Conservation (phyloP, 2,329 filamentous ascomycete genomes). For the Hymenotorrendiella dingleyae region DNA sequence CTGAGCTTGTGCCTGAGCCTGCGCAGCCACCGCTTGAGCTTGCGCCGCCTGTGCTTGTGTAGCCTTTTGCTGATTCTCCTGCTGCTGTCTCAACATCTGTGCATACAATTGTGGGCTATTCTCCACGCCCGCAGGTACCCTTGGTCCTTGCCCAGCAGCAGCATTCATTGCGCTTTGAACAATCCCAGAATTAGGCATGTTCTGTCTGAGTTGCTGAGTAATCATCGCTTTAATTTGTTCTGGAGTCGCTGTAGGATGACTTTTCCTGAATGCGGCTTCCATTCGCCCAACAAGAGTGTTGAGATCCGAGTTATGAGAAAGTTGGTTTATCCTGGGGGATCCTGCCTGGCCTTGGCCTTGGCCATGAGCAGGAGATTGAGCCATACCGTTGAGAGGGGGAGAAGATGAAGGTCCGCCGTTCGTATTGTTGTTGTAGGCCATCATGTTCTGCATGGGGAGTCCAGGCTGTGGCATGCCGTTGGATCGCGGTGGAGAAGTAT, state of each 20-base stretch:
- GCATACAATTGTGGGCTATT: constrained; percentile 42
- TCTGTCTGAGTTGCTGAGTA: constrained; percentile 34
- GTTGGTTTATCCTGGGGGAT: constrained; percentile 26
- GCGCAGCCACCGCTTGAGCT: constrained; percentile 40
- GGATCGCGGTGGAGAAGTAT: constrained; percentile 36
- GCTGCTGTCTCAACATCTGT: constrained; percentile 46
- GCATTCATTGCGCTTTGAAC: constrained; percentile 47
- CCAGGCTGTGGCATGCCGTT: constrained; percentile 27
- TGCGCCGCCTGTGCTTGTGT: neutral
- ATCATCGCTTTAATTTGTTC: constrained; percentile 50
- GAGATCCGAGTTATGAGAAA: constrained; percentile 9
- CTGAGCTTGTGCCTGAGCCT: constrained; percentile 17
- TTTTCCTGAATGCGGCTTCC: constrained; percentile 22
- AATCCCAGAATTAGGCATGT: constrained; percentile 23
- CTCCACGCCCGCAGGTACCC: constrained; percentile 31
- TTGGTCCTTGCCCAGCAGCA: constrained; percentile 31
- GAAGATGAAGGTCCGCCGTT: constrained; percentile 38
- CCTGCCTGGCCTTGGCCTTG: constrained; percentile 19
- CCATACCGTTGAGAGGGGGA: constrained; percentile 26
- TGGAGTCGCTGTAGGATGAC: constrained; percentile 35
- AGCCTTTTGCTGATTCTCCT: constrained; percentile 40
- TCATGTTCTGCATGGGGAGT: constrained; percentile 35
- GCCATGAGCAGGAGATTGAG: constrained; percentile 17
- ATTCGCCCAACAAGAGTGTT: constrained; percentile 9
- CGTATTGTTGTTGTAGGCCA: constrained; percentile 44